A percentile compares a stretch with the other conserved stretches of the same genome.
Conservation (phyloP, 2,329 filamentous ascomycete genomes). For the Lecanicillium sp. region DNA sequence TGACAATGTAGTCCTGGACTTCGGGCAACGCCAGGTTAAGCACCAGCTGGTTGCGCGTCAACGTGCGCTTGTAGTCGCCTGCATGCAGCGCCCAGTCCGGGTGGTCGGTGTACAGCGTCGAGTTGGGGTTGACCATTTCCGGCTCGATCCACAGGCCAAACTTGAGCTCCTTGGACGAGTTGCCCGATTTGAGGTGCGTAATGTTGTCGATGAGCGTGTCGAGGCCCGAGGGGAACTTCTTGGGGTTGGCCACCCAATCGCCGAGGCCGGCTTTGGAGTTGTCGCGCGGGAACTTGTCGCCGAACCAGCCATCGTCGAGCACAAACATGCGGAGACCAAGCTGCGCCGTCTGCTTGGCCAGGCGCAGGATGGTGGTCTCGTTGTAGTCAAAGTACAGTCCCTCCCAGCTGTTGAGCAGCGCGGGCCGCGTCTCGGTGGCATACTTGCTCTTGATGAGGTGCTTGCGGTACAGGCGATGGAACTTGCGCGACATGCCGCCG, state of each 20-base stretch:
- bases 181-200: constrained; percentile 41
- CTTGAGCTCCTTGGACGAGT: constrained; percentile 41
- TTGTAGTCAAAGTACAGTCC: constrained; percentile 55
- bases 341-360: constrained; percentile 50
- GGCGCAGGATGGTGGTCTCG: constrained; percentile 45
- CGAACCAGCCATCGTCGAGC: constrained; percentile 64
- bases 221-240: constrained; percentile 53
- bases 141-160: constrained; percentile 65
- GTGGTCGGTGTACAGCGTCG: constrained; percentile 53
- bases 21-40: constrained; percentile 55
- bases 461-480: constrained; percentile 56
- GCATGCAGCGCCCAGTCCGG: constrained; percentile 59
- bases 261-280: constrained; percentile 54
- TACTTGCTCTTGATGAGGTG: constrained; percentile 54
- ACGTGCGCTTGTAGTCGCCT: constrained; percentile 48
- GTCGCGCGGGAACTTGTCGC: constrained; percentile 52
- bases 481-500: constrained; percentile 55
- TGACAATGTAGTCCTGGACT: constrained; percentile 58
- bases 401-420: constrained; percentile 62
- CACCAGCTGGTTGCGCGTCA: constrained; percentile 53
- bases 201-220: constrained; percentile 44
- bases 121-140: constrained; percentile 61
- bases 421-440: constrained; percentile 44
- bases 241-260: constrained; percentile 56
- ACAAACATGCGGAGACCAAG: constrained; percentile 59